Evolutionary conservation across 2,329 filamentous ascomycete genomes (phyloP).

Genomic region (Leptographium flavum): DNA sequence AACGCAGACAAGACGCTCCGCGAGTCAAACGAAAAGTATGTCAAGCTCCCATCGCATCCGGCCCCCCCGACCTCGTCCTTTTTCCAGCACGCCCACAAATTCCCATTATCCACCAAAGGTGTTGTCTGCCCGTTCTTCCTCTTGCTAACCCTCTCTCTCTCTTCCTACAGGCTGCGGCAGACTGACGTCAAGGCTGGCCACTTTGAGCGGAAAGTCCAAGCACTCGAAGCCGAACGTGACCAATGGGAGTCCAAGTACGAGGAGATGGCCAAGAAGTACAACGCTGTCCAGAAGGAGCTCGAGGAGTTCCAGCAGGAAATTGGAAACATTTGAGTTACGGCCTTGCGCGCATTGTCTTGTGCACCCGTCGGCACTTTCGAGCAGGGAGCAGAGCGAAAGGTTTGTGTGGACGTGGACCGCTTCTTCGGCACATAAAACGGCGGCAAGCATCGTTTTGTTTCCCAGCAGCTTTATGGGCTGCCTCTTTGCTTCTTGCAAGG

Average conservation of each 20-base stretch:
- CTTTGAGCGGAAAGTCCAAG: slow-evolving; percentile 98
- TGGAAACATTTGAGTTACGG: slow-evolving; percentile 67
- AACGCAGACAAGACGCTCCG: slow-evolving; percentile 90
- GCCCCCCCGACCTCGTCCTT: background rate
- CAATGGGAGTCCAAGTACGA: slow-evolving; percentile 97
- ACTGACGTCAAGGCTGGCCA: slow-evolving; percentile 98
- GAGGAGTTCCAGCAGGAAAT: slow-evolving; percentile 85
- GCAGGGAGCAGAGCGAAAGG: slow-evolving; percentile 1
- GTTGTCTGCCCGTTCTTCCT: background rate
- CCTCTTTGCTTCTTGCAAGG: slow-evolving; percentile 4
- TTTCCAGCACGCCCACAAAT: slow-evolving; percentile 6
- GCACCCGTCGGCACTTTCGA: background rate
- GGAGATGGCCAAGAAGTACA: slow-evolving; percentile 89
- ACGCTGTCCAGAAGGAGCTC: slow-evolving; percentile 71
- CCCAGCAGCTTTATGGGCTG: background rate
- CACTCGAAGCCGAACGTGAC: slow-evolving; percentile 80
- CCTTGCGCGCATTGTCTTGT: background rate
- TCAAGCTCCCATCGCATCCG: slow-evolving; percentile 14
- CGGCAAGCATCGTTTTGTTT: slow-evolving; percentile 6
- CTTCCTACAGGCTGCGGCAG: slow-evolving; percentile 71
- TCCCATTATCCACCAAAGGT: slow-evolving; percentile 7
- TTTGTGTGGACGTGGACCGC: background rate
- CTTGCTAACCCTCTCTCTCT: slow-evolving; percentile 5
- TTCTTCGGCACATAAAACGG: background rate
- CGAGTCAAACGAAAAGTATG: slow-evolving; percentile 97